These are phyloP conservation scores for Aleurites moluccanus DNA, from an alignment of 441 rosid species.

Conservation along the genomic window DNA sequence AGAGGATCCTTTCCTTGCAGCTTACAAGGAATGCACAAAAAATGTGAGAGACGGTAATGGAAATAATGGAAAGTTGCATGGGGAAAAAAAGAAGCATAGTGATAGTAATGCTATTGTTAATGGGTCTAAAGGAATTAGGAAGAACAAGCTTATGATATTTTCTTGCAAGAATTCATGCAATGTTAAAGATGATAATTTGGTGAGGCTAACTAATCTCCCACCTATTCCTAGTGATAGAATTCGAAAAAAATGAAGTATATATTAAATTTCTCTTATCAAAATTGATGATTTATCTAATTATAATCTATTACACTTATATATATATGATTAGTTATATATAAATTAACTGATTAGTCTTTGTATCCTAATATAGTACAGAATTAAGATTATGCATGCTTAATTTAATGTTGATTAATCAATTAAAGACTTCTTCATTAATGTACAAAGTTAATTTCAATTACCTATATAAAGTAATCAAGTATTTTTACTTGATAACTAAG, in stretches of 20 bases:
- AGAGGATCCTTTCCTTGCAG: slow-evolving; percentile 60
- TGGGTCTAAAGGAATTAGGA: slow-evolving; percentile 17
- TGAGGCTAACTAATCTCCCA: slow-evolving; percentile 37
- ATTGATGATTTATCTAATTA: not conserved
- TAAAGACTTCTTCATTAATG: no score
- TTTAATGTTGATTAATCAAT: no score
- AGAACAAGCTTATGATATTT: slow-evolving; percentile 26
- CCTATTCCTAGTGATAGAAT: slow-evolving; percentile 39
- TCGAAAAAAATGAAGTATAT: slow-evolving; percentile 11
- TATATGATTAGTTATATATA: no score
- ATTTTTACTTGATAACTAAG: no score
- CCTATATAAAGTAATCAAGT: no score
- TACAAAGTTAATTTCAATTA: no score
- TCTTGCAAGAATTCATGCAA: slow-evolving; percentile 56
- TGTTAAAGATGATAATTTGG: slow-evolving; percentile 40
- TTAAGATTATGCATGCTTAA: no score
- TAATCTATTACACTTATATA: no score
- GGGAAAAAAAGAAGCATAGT: slow-evolving; percentile 23
- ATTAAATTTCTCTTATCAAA: not conserved
- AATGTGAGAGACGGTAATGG: slow-evolving; percentile 14
- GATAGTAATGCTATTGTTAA: not conserved
- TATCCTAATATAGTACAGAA: no score
- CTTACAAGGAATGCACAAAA: slow-evolving; percentile 59
- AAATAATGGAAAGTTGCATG: not conserved
- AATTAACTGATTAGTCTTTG: no score